A percentile compares a stretch with the other conserved stretches of the same genome.
Conservation (phyloP, 352 stramenopile genomes). For the Pythium folliculosum region DNA sequence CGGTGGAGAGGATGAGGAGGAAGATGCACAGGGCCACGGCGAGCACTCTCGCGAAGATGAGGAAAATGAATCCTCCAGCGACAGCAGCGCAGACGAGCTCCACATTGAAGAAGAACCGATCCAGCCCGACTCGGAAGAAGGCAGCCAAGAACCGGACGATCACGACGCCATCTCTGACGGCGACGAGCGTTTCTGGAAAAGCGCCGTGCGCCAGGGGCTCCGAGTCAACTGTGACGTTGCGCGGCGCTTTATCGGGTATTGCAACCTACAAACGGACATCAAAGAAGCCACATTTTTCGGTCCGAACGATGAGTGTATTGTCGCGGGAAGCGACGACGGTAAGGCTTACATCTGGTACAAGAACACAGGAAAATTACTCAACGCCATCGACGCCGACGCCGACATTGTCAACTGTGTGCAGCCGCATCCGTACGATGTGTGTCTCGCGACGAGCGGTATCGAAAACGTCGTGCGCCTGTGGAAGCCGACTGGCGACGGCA, state of each 20-base stretch:
- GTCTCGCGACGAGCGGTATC: constrained; percentile 82
- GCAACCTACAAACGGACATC: constrained; percentile 90
- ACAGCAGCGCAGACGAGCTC: constrained; percentile 14
- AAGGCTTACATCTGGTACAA: constrained; percentile 88
- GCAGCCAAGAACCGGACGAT: constrained; percentile 13
- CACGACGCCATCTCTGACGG: neutral
- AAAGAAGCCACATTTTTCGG: constrained; percentile 90
- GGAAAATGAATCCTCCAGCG: constrained; percentile 7
- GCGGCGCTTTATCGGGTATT: constrained; percentile 83
- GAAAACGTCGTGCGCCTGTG: constrained; percentile 83
- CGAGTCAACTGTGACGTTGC: constrained; percentile 66
- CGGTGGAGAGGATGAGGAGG: constrained; percentile 21
- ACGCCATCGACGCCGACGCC: constrained; percentile 79
- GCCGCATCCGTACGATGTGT: constrained; percentile 72
- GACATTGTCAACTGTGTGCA: constrained; percentile 91
- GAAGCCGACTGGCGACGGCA: constrained; percentile 52
- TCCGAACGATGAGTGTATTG: constrained; percentile 82
- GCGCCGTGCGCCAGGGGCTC: constrained; percentile 36
- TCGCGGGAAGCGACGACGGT: constrained; percentile 87
- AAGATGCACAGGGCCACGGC: constrained; percentile 1
- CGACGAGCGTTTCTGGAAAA: constrained; percentile 51
- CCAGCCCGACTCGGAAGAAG: constrained; percentile 22
- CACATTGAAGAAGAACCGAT: constrained; percentile 19
- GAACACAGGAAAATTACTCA: constrained; percentile 72
- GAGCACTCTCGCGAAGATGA: constrained; percentile 13